These are phyloP conservation scores for Cicer judaicum DNA, from an alignment of 306 rosid genomes.

Conservation along the genomic window DNA sequence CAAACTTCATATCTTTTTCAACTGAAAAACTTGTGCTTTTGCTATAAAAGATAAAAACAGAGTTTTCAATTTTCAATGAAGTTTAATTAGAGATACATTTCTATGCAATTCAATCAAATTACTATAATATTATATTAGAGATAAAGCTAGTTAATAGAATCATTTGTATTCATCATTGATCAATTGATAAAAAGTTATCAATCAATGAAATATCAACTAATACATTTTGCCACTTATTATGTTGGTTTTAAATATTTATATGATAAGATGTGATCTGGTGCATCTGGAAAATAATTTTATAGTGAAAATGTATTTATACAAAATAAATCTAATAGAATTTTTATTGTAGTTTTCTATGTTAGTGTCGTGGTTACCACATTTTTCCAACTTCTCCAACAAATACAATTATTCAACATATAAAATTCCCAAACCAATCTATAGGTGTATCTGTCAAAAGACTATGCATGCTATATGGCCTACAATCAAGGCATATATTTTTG, in stretches of 20 bases:
- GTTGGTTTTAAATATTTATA: too few species aligned
- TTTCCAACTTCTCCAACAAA: conserved; percentile 24
- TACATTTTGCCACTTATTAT: too few species aligned
- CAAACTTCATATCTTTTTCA: conserved; percentile 66
- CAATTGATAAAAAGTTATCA: too few species aligned
- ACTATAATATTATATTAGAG: too few species aligned
- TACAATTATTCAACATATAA: conserved; percentile 26
- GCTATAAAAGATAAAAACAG: background rate
- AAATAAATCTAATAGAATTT: background rate
- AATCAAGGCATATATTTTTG: background rate
- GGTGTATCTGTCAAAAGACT: background rate
- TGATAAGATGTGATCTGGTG: too few species aligned
- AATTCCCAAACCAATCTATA: background rate
- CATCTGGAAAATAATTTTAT: too few species aligned
- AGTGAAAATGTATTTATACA: background rate
- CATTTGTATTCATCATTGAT: too few species aligned
- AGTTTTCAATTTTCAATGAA: conserved; percentile 22
- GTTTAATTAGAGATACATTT: background rate
- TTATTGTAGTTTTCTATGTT: background rate
- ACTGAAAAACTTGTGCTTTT: conserved; percentile 8
- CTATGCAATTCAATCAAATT: too few species aligned
- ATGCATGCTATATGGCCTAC: background rate
- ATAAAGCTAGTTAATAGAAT: too few species aligned
- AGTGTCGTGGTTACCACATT: conserved; percentile 25
- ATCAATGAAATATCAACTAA: too few species aligned